Evolutionary conservation across 2,329 filamentous ascomycete genomes (phyloP).

Genomic region (Phaeosphaeria sp.): DNA sequence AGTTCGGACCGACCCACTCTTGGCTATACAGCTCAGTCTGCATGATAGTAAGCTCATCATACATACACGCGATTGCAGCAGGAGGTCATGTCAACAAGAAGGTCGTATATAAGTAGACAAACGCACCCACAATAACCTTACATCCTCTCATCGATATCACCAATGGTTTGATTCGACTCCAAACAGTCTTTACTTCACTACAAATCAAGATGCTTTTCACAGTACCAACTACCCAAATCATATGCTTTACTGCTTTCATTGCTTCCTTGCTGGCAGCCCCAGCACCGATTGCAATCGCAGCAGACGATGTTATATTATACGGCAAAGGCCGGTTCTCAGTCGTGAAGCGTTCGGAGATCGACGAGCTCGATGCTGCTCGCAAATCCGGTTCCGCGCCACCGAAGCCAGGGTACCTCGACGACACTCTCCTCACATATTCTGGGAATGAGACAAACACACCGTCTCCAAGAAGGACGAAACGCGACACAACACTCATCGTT

Average conservation of each 20-base stretch:
- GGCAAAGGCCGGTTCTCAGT: conserved; percentile 27
- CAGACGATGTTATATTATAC: conserved; percentile 37
- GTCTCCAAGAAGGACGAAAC: conserved; percentile 17
- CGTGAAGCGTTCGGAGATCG: conserved; percentile 32
- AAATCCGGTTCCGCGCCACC: conserved; percentile 21
- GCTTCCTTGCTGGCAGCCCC: conserved; percentile 23
- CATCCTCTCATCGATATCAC: neutral
- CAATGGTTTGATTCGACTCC: too few relatives aligned
- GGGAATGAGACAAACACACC: conserved; percentile 11
- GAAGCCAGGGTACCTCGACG: conserved; percentile 25
- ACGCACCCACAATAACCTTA: neutral
- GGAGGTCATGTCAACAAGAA: neutral
- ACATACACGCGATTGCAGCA: neutral
- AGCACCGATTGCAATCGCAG: conserved; percentile 18
- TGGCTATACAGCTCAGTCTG: neutral
- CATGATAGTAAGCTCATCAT: neutral
- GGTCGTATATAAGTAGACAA: neutral
- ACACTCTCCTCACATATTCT: conserved; percentile 12
- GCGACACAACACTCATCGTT: conserved; percentile 26
- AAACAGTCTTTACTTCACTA: neutral
- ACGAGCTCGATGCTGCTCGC: conserved; percentile 21
- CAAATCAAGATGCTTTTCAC: conserved; percentile 28
- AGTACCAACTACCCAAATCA: conserved; percentile 7
- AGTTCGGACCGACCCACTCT: neutral
- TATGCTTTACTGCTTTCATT: conserved; percentile 17